Evolutionary conservation across 139 green algal species (phyloP).

Genomic region (Tetraselmis striata): DNA sequence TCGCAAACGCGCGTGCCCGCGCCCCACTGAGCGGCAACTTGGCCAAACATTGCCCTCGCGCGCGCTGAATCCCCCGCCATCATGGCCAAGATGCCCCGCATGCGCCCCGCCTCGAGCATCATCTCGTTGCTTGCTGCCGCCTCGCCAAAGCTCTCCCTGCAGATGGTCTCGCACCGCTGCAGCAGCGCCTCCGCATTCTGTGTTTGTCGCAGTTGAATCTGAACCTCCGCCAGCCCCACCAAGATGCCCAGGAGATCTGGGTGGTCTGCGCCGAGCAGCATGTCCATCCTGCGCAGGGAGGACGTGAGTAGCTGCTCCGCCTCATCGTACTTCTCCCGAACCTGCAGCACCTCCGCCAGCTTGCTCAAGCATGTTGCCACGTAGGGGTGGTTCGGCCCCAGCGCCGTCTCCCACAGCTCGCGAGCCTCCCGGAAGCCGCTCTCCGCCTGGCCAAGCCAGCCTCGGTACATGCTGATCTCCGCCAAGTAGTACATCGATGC

Average conservation of each 20-base stretch:
- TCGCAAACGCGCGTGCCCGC: background rate
- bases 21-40: background rate
- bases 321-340: background rate
- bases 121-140: background rate
- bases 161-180: background rate
- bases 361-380: background rate
- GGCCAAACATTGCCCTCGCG: background rate
- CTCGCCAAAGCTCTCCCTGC: background rate
- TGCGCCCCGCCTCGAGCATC: background rate
- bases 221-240: background rate
- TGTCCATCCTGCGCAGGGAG: background rate
- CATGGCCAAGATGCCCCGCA: background rate
- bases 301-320: background rate
- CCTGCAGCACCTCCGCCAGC: constrained; percentile 8
- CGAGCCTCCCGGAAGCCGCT: background rate
- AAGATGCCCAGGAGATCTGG: background rate
- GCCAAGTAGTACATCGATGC: background rate
- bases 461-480: background rate
- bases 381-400: constrained; percentile 9
- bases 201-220: background rate
- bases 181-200: background rate
- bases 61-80: background rate
- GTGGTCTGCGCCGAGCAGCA: background rate
- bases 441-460: constrained; percentile 17
- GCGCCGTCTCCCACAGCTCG: constrained; percentile 8